Conservation (phyloP, 805 yeast species). For the Nakazawaea wickerhamii region DNA sequence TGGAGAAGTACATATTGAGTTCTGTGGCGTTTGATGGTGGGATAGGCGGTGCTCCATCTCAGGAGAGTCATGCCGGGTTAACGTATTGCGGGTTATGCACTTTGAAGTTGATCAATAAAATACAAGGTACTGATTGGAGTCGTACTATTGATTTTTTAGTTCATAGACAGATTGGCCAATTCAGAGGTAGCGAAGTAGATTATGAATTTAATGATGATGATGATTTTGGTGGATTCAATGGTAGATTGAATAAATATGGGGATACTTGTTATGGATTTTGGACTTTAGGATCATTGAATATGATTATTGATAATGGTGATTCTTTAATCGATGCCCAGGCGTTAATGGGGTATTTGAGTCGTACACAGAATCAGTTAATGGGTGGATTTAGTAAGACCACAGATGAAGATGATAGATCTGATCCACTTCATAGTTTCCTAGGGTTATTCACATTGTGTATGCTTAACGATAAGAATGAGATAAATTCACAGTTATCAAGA, state of each 20-base stretch:
- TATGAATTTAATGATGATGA: constrained; percentile 31
- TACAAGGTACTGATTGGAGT: constrained; percentile 25
- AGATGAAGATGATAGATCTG: constrained; percentile 51
- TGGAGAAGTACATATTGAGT: constrained; percentile 33
- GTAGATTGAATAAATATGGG: constrained; percentile 75
- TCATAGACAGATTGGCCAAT: constrained; percentile 51
- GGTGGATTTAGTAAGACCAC: constrained; percentile 78
- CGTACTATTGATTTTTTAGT: constrained; percentile 53
- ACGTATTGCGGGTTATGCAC: constrained; percentile 79
- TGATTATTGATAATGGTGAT: constrained; percentile 28
- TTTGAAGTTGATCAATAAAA: constrained; percentile 35
- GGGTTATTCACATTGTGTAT: constrained; percentile 51
- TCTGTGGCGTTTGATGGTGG: constrained; percentile 62
- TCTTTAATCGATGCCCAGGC: constrained; percentile 30
- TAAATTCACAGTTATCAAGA: constrained; percentile 14
- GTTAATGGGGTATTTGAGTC: constrained; percentile 37
- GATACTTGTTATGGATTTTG: constrained; percentile 91
- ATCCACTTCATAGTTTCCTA: constrained; percentile 62
- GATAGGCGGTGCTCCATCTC: constrained; percentile 41
- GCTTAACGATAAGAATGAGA: constrained; percentile 20
- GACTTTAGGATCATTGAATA: constrained; percentile 55
- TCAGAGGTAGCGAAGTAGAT: constrained; percentile 22
- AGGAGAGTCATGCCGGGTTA: constrained; percentile 82
- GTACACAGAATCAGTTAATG: constrained; percentile 53
- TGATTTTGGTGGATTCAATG: constrained; percentile 80